Percentiles rank a stretch among this genome's conserved stretches.
phyloP scores from a whole-genome alignment of 2,329 filamentous ascomycete genomes.

The Aspergillus tubingensis region DNA sequence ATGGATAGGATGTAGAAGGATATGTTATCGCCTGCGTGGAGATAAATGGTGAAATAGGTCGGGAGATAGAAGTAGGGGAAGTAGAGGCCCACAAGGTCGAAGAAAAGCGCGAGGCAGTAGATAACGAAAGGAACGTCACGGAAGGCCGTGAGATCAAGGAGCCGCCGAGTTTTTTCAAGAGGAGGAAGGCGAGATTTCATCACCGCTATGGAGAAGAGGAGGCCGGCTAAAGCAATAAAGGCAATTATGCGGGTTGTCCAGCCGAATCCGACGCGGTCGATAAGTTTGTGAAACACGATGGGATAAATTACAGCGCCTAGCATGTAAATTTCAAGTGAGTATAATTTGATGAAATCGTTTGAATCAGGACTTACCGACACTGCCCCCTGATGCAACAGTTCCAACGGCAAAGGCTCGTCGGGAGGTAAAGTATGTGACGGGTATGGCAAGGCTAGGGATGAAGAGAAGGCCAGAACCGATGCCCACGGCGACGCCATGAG shows the following conservation, averaged over 20 bases:
- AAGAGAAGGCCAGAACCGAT: constrained; percentile 3
- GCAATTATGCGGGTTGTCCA: background rate
- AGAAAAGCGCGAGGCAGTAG: constrained; percentile 43
- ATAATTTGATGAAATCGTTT: no score
- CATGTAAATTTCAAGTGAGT: background rate
- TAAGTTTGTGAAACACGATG: background rate
- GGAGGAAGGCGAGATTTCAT: constrained; percentile 26
- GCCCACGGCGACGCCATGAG: background rate
- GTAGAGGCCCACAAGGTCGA: constrained; percentile 47
- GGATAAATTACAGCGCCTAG: background rate
- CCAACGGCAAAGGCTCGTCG: background rate
- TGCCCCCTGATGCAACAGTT: background rate
- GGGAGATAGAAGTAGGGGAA: constrained; percentile 56
- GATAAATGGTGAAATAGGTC: constrained; percentile 51
- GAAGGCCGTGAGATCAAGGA: constrained; percentile 40
- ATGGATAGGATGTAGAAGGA: constrained; percentile 63
- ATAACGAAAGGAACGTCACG: constrained; percentile 41
- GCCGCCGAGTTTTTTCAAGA: constrained; percentile 28
- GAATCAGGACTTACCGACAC: background rate
- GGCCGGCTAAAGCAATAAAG: background rate
- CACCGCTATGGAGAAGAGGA: background rate
- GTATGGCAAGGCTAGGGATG: constrained; percentile 4
- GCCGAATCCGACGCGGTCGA: background rate
- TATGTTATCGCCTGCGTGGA: constrained; percentile 49
- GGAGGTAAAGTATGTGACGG: constrained; percentile 5